Evolutionary conservation across 345 rosid genomes (phyloP), one percentile per base, ranked within the genome.

Genomic region (Nasturtium officinale): DNA sequence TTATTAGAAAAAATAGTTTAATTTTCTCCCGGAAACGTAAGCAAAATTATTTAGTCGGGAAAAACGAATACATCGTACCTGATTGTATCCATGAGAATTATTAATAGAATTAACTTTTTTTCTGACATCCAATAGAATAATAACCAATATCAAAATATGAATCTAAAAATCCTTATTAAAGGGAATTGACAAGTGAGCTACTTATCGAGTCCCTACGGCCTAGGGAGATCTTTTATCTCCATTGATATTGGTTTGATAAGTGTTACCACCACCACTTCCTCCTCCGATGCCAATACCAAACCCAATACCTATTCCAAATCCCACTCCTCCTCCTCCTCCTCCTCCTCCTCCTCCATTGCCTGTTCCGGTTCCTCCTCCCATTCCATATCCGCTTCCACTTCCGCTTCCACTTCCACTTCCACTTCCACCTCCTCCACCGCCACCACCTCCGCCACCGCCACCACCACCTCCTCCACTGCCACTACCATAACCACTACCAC

Each of bases 261-360:
- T 68, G 50, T 38, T 71, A 26, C 67, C 78, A 12, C 81, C 81
- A 26, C 78, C 66, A 7, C 72, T 74, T 10, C 65, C 79, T 32
- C 87, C 87, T 40, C 72, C 79, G 1, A 68, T 54, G 26, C 75
- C 79, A 10, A 68, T 62, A 23, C 78, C 77, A 46, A 47, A 37
- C 5, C 79, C 83, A 29, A 76, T 76, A 35, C 33, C 82, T 65
- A 35, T 82, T 74, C 82, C 79, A 11, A 55, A 73, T 11, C 87
- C 75, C 20, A 42, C n/a, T n/a, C n/a, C n/a, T n/a, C n/a, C n/a
- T n/a, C n/a, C n/a, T n/a, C n/a, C n/a, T n/a, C n/a, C n/a, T n/a
- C n/a, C n/a, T n/a, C n/a, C 72, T 10, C 76, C 80, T 30, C 71
- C 75, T 38, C 86, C 81, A 3, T 62, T 55, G 6, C 81, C 74